Percentiles rank a stretch among this genome's conserved stretches.
These are phyloP conservation scores for Fusarium setosum DNA, from an alignment of 2,329 filamentous ascomycete species.

Conservation along the genomic window DNA sequence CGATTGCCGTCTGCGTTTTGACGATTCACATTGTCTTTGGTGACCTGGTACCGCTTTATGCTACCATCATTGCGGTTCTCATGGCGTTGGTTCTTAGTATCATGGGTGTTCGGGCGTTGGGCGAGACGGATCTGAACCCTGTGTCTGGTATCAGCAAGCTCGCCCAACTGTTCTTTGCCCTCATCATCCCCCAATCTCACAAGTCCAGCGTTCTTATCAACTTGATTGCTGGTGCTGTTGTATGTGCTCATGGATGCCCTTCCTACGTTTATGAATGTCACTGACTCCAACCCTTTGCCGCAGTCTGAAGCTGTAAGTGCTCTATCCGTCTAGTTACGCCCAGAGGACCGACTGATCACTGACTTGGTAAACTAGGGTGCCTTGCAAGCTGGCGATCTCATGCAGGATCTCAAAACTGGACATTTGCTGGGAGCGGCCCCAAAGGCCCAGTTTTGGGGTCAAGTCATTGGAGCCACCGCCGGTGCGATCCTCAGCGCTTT, in stretches of 20 bases:
- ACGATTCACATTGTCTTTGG: constrained; percentile 89
- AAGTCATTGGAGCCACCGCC: constrained; percentile 88
- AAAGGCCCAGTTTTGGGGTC: constrained; percentile 96
- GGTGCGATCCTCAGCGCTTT: constrained; percentile 88
- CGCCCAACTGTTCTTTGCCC: constrained; percentile 93
- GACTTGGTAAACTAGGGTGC: constrained; percentile 64
- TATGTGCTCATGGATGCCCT: constrained; percentile 41
- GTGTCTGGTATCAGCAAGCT: constrained; percentile 97
- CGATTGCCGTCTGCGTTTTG: constrained; percentile 81
- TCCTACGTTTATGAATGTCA: neutral
- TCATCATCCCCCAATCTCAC: constrained; percentile 84
- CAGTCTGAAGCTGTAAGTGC: constrained; percentile 56
- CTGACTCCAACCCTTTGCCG: neutral
- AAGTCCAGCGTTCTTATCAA: constrained; percentile 95
- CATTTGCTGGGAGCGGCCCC: constrained; percentile 92
- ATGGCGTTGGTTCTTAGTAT: constrained; percentile 85
- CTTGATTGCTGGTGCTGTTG: constrained; percentile 88
- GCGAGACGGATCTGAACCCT: constrained; percentile 93
- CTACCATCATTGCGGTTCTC: constrained; percentile 81
- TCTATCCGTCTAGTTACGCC: neutral
- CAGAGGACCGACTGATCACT: neutral
- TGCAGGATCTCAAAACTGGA: constrained; percentile 97
- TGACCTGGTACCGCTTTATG: constrained; percentile 80
- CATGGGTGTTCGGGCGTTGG: constrained; percentile 76
- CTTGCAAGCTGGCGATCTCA: constrained; percentile 92